These are phyloP conservation scores for Juglanconis sp. DNA, from an alignment of 2,329 filamentous ascomycete genomes.

Conservation along the genomic window DNA sequence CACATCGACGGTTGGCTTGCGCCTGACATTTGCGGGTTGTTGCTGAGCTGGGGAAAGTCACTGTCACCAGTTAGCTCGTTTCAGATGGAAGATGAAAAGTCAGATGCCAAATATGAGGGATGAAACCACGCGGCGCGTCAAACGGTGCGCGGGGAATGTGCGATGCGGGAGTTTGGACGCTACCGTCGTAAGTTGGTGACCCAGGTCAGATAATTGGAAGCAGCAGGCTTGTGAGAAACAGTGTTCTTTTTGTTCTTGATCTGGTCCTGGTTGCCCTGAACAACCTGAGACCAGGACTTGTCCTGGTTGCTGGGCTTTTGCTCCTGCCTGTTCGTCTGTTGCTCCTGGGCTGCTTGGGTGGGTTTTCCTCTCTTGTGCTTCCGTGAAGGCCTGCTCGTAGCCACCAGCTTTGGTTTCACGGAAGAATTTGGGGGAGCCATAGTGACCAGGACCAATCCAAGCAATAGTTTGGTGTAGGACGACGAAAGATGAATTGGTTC, in stretches of 20 bases:
- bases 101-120: neutral
- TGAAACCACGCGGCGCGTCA: neutral
- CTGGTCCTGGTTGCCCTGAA: neutral
- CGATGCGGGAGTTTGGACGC: neutral
- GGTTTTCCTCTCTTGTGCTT: neutral
- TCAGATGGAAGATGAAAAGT: neutral
- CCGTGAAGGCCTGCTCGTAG: neutral
- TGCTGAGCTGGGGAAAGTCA: constrained; percentile 59
- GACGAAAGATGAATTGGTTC: neutral
- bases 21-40: constrained; percentile 53
- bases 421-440: neutral
- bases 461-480: too few species aligned
- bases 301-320: neutral
- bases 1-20: constrained; percentile 51
- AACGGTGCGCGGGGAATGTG: neutral
- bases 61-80: constrained; percentile 36
- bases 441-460: neutral
- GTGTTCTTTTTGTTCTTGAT: neutral
- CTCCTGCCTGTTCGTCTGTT: neutral
- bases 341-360: neutral
- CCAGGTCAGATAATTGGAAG: neutral
- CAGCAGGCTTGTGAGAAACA: neutral
- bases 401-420: constrained; percentile 8
- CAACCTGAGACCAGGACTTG: constrained; percentile 13
- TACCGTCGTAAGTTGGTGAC: neutral